Conservation (phyloP, 192 early-diverging fungal genomes). For the Umbelopsis vinacea region DNA sequence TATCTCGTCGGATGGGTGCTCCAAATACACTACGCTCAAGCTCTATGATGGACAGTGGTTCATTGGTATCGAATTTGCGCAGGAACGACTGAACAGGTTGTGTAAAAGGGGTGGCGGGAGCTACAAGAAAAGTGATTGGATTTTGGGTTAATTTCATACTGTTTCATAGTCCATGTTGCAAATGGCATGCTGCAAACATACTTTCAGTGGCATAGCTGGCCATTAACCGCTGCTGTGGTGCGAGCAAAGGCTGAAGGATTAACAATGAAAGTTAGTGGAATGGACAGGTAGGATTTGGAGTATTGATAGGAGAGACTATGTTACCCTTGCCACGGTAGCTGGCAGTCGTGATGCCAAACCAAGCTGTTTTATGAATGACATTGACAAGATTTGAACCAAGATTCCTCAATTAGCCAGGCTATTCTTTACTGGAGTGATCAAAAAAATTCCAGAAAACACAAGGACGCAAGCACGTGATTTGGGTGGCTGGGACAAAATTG, state of each 20-base stretch:
- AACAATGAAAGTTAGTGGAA: not conserved
- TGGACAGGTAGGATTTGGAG: not conserved
- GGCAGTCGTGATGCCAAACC: constrained; percentile 16
- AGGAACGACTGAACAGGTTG: constrained; percentile 73
- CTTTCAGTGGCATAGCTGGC: constrained; percentile 15
- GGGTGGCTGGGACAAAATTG: not conserved
- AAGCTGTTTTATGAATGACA: constrained; percentile 9
- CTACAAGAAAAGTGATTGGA: constrained; percentile 1
- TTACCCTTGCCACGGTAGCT: constrained; percentile 1
- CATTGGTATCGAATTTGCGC: constrained; percentile 73
- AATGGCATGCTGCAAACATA: not conserved
- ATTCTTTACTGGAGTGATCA: not conserved
- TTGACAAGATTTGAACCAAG: not conserved
- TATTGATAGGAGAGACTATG: no score
- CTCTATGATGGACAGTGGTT: constrained; percentile 71
- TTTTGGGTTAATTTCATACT: not conserved
- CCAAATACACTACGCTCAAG: constrained; percentile 79
- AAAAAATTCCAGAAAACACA: constrained; percentile 13
- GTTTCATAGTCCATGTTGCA: no score
- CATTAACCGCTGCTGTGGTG: not conserved
- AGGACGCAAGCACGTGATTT: constrained; percentile 1
- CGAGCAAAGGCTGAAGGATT: not conserved
- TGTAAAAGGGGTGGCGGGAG: constrained; percentile 32
- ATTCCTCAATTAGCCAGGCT: not conserved
- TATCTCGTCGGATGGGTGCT: constrained; percentile 73